These are phyloP conservation scores for Arthrocladium fulminans DNA, from an alignment of 2,329 filamentous ascomycete genomes.

Conservation along the genomic window DNA sequence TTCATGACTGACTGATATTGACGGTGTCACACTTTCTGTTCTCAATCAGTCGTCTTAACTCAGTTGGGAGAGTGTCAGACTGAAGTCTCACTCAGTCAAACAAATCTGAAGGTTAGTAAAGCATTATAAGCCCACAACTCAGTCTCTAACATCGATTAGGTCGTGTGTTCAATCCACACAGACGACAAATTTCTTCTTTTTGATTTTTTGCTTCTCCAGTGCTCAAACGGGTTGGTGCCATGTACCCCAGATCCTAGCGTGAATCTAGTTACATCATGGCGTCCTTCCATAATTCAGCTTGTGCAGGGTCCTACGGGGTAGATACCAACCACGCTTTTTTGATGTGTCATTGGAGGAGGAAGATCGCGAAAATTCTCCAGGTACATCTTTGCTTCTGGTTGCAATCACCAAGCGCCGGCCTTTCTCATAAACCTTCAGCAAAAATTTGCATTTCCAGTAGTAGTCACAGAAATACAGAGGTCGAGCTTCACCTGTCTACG, in stretches of 20 bases:
- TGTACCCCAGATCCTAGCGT: conserved; percentile 5
- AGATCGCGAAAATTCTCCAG: not conserved
- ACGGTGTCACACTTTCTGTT: too few species aligned
- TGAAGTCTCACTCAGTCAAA: too few species aligned
- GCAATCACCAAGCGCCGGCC: not conserved
- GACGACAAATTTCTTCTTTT: too few species aligned
- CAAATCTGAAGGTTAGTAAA: too few species aligned
- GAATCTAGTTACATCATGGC: not conserved
- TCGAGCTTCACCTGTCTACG: not conserved
- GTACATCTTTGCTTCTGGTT: not conserved
- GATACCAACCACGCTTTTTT: not conserved
- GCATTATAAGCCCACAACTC: too few species aligned
- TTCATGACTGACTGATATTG: too few species aligned
- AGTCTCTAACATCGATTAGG: too few species aligned
- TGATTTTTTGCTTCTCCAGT: not conserved
- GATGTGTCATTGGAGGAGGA: not conserved
- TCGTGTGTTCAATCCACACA: too few species aligned
- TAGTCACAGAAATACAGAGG: not conserved
- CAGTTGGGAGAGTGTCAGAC: too few species aligned
- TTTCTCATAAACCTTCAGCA: not conserved
- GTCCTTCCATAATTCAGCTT: not conserved
- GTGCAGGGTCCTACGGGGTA: not conserved
- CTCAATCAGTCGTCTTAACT: too few species aligned
- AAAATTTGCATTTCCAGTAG: not conserved
- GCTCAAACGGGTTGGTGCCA: not conserved